Percentiles rank a stretch among this genome's conserved stretches.
Conservation (phyloP, 306 rosid species). For the Dicorynia guianensis region DNA sequence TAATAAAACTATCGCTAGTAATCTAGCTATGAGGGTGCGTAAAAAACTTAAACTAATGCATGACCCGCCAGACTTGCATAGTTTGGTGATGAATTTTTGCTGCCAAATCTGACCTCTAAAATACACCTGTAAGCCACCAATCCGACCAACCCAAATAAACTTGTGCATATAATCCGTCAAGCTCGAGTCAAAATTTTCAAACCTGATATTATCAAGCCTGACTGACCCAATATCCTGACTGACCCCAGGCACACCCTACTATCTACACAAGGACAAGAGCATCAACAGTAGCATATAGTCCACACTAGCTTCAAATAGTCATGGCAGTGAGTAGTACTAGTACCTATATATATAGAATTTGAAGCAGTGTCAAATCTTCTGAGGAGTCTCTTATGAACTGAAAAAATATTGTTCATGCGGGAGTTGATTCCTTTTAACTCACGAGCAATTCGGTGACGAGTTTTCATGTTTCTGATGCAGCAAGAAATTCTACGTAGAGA, state of each 20-base stretch:
- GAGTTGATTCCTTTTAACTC: constrained; percentile 41
- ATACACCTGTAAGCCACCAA: too few species aligned
- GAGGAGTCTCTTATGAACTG: constrained; percentile 37
- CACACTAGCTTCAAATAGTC: background rate
- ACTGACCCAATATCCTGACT: too few species aligned
- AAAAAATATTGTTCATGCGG: constrained; percentile 35
- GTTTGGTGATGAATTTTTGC: too few species aligned
- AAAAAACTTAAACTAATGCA: too few species aligned
- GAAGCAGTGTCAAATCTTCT: constrained; percentile 36
- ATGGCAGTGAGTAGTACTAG: constrained; percentile 6
- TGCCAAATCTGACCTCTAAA: too few species aligned
- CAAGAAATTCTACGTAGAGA: constrained; percentile 1
- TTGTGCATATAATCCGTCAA: too few species aligned
- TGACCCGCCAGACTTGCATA: too few species aligned
- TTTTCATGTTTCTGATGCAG: constrained; percentile 45
- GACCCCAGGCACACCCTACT: too few species aligned
- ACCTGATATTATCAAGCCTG: too few species aligned
- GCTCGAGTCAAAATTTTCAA: too few species aligned
- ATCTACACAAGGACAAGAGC: constrained; percentile 11
- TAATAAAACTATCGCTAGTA: background rate
- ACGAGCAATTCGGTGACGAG: constrained; percentile 46
- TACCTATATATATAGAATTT: constrained; percentile 45
- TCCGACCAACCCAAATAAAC: too few species aligned
- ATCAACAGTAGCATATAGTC: constrained; percentile 16
- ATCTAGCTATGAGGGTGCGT: too few species aligned